A percentile compares a stretch with the other conserved stretches of the same genome.
phyloP scores from a whole-genome alignment of 768 basidiomycete species.

The Cantharellus anzutake region DNA sequence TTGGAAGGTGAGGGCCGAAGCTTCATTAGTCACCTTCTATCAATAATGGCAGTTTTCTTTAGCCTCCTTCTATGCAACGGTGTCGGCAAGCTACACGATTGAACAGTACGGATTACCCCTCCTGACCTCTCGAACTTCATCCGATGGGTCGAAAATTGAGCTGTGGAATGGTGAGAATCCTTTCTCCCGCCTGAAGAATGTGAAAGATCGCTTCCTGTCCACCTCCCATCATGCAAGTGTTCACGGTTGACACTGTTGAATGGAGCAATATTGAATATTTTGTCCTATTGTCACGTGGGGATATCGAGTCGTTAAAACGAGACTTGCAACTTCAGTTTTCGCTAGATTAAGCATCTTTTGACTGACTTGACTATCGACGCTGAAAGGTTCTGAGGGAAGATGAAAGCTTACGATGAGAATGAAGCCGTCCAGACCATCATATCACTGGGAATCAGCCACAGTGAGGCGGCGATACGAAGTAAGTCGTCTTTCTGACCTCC shows the following conservation, averaged over 20 bases:
- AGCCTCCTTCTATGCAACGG: slow-evolving; percentile 57
- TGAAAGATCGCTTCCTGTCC: too few species aligned
- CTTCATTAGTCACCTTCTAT: slow-evolving; percentile 2
- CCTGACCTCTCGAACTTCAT: slow-evolving; percentile 18
- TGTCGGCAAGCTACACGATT: slow-evolving; percentile 67
- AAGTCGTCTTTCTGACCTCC: neutral
- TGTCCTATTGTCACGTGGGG: too few species aligned
- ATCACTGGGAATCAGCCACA: neutral
- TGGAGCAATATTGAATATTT: too few species aligned
- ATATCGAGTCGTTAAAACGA: too few species aligned
- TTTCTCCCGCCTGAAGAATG: slow-evolving; percentile 5
- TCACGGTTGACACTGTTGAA: too few species aligned
- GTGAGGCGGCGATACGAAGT: neutral
- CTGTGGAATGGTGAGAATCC: slow-evolving; percentile 62
- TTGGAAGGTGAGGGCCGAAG: slow-evolving; percentile 33
- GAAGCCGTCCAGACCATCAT: neutral
- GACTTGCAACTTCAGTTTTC: too few species aligned
- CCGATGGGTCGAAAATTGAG: slow-evolving; percentile 12
- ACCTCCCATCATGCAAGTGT: too few species aligned
- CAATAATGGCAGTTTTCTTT: slow-evolving; percentile 9
- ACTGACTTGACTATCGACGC: too few species aligned
- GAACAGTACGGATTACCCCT: slow-evolving; percentile 64
- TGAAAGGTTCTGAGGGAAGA: neutral
- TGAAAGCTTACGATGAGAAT: neutral
- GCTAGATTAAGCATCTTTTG: too few species aligned